Base-by-base conservation (phyloP, 2,329 filamentous ascomycete genomes). In the Rhynchosporium agropyri region DNA sequence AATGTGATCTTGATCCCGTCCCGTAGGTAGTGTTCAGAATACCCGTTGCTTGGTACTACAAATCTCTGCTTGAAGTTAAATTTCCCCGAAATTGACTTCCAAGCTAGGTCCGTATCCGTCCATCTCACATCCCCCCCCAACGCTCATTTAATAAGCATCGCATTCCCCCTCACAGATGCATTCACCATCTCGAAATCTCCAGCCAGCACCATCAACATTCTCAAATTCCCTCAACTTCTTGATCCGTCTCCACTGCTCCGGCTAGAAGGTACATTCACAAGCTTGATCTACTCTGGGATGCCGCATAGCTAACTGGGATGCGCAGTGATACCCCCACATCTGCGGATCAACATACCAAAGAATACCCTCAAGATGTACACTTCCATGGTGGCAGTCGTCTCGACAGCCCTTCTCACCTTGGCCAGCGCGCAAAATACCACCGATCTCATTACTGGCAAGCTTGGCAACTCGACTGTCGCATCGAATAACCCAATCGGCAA, bases 401-500 rank as follows among this genome's bases (percentile, higher is more conserved):
- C 64, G 62, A 59, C 64, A 55, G 61, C 61, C 10, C 42, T 67
- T 4, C 43, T 68, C 57, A 28, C 59, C 31, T 36, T 65, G 31
- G 64, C 62, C 31, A 45, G 45, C 51, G 70, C 69, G 4, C 67
- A 71, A 64, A 65, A 60, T 10, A 67, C 58, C 58, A 67, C 64
- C 12, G 61, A 36, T 3, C 70, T 67, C 48, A 58, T 70, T 33
- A 73, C 72, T 40, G 72, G 72, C 33, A 61, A 38, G 1, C 74
- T 79, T 15, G 79, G 77, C 58, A 78, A 85, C 69, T 86, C 87
- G 50, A 74, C 79, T 9, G 73, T 80, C 46, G 79, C 84, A 20
- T 75, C 72, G 15, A 77, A 82, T 75, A 90, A 90, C 76, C 83
- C 86, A 1, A 63, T 74, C 3, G 81, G 81, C 40, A 75, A 79